Base-by-base conservation (phyloP, 108 stramenopile genomes). In the Pinguiococcus pyrenoidosus region DNA sequence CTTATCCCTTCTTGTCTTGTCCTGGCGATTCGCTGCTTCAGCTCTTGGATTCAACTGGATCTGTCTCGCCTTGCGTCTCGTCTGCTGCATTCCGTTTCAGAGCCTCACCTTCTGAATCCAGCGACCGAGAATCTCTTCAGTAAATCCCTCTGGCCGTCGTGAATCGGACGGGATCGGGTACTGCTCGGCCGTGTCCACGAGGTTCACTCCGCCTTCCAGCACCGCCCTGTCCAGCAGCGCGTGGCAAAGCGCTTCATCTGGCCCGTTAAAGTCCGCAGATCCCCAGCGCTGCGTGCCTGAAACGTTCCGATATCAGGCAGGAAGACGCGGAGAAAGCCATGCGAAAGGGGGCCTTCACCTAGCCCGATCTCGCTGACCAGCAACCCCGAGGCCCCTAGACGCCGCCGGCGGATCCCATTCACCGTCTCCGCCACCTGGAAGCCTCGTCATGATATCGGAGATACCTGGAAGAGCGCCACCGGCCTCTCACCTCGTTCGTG, bases 141-240 rank as follows among this genome's bases (percentile, higher is more conserved):
- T 74, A 56, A 76, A 78, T 12, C 87, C 87, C 51, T 85, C 82
- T 16, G 57, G 29, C 37, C 51, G 56, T 49, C 10, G 40, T 64
- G 58, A 57, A 66, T 26, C 66, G 32, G 34, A 69, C 1, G 87
- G 87, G 57, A 84, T 85, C 4, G 83, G 83, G 58, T 85, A 89
- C 42, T 82, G 80, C 59, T 83, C 49, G 6, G 49, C 49, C 24
- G 49, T 49, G 49, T 49, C 49, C 5, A 49, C 37, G 17, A 49
- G 49, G 49, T 49, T 49, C 5, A 49, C 22, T 2, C 49, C 49
- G 4, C 37, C 35, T 21, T 38, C 49, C 22, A 49, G 35, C 8
- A 49, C 21, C 16, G 30, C 49, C 1, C 34, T 34, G 35, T 49
- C 49, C 26, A 49, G 4, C 20, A 49, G 18, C 20, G 12, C 0